Percentiles rank a stretch among this genome's conserved stretches.
Evolutionary conservation across 345 rosid genomes (phyloP).

Genomic region (Acer negundo): DNA sequence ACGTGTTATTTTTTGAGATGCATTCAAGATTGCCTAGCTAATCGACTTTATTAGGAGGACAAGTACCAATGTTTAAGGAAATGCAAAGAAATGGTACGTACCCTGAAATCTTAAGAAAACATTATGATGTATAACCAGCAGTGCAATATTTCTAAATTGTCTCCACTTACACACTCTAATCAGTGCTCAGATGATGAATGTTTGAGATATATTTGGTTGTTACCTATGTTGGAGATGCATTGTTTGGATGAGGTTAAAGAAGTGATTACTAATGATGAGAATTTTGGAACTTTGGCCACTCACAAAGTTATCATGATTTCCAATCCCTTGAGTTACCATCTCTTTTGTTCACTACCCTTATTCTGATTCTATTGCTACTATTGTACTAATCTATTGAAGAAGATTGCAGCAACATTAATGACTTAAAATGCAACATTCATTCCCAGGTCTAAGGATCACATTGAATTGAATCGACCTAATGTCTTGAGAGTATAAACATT

Average conservation of each 20-base stretch:
- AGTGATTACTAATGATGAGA: background rate
- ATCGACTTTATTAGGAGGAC: background rate
- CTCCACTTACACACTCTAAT: background rate
- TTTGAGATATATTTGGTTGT: background rate
- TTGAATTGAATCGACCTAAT: no score
- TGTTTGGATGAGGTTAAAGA: background rate
- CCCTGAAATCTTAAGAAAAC: conserved; percentile 2
- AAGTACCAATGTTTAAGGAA: background rate
- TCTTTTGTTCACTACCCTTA: background rate
- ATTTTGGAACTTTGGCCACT: background rate
- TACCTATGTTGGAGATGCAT: background rate
- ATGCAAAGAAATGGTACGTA: background rate
- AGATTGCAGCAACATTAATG: background rate
- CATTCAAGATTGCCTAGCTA: conserved; percentile 6
- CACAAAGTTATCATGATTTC: background rate
- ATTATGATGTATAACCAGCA: background rate
- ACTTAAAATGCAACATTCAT: background rate
- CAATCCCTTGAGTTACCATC: background rate
- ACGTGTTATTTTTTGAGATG: background rate
- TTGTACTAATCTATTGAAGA: background rate
- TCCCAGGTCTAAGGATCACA: background rate
- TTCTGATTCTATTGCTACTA: conserved; percentile 13
- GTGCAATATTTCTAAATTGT: conserved; percentile 8
- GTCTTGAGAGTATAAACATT: background rate
- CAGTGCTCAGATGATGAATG: background rate